A percentile compares a stretch with the other conserved stretches of the same genome.
These are phyloP conservation scores for Gonapodya prolifera DNA, from an alignment of 192 early-diverging fungal genomes.

Conservation along the genomic window DNA sequence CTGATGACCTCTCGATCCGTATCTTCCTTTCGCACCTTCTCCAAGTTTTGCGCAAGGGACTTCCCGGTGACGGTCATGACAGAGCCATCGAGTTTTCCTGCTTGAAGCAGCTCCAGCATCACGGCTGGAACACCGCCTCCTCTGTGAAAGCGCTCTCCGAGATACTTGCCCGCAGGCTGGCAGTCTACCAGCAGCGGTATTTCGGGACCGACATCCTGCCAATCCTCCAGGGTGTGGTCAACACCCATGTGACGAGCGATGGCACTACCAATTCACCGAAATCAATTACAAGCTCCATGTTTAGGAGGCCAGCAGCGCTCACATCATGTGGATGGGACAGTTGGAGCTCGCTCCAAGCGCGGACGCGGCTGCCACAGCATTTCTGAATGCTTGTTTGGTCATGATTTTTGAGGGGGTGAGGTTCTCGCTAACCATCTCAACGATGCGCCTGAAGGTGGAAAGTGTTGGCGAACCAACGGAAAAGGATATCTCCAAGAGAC, in stretches of 20 bases:
- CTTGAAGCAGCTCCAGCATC: not conserved
- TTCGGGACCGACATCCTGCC: not conserved
- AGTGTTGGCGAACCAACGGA: not conserved
- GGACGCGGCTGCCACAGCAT: not conserved
- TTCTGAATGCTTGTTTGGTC: not conserved
- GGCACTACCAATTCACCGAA: not conserved
- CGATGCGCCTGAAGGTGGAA: not conserved
- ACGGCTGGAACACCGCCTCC: constrained; percentile 1
- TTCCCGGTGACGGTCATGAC: constrained; percentile 1
- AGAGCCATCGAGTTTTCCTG: not conserved
- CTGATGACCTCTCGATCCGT: not conserved
- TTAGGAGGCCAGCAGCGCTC: not conserved
- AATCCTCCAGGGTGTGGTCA: not conserved
- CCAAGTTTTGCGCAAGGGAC: not conserved
- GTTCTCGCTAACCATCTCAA: constrained; percentile 1
- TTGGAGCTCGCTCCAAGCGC: constrained; percentile 3
- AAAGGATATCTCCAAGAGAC: not conserved
- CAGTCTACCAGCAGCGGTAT: not conserved
- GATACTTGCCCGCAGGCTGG: not conserved
- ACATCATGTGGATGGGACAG: constrained; percentile 7
- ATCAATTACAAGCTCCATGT: too few relatives aligned
- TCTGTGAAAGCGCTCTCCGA: not conserved
- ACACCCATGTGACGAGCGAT: constrained; percentile 4
- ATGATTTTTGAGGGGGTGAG: not conserved
- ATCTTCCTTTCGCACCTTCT: not conserved